phyloP scores from a whole-genome alignment of 345 rosid species.

The Passiflora organensis region DNA sequence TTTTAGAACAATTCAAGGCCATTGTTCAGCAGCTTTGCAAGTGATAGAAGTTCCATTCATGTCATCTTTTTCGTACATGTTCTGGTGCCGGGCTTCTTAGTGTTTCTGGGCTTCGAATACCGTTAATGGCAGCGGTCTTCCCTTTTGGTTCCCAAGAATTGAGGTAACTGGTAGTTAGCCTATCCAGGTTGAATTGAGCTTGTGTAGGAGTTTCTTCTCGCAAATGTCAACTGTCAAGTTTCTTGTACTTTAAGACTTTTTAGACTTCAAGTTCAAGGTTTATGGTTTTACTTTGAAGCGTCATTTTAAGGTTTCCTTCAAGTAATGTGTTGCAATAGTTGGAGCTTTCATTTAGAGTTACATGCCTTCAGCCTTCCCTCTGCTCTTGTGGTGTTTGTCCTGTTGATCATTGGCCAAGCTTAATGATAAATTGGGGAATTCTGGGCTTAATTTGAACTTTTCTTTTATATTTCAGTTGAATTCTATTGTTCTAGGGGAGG shows the following conservation, averaged over 20 bases:
- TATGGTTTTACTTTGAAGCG: constrained; percentile 14
- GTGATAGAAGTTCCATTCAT: constrained; percentile 20
- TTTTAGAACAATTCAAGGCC: constrained; percentile 24
- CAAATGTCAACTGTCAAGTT: constrained; percentile 10
- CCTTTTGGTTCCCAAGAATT: constrained; percentile 6
- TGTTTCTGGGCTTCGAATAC: constrained; percentile 17
- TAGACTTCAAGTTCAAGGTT: constrained; percentile 17
- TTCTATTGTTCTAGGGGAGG: constrained; percentile 4
- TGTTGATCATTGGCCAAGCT: constrained; percentile 23
- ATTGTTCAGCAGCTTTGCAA: constrained; percentile 28
- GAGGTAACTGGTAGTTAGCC: constrained; percentile 1
- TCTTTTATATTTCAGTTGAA: constrained; percentile 15
- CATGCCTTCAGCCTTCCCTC: constrained; percentile 2
- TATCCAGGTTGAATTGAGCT: constrained; percentile 17
- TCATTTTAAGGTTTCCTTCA: constrained; percentile 12
- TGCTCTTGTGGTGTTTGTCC: not conserved
- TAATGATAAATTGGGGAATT: constrained; percentile 17
- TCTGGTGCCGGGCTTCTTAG: constrained; percentile 15
- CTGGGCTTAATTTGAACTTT: constrained; percentile 19
- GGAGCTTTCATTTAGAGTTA: not conserved
- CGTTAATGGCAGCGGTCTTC: constrained; percentile 15
- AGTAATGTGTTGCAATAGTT: not conserved
- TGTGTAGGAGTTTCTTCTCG: constrained; percentile 11
- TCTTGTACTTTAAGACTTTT: constrained; percentile 14
- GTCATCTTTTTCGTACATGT: constrained; percentile 21